Base-by-base conservation (phyloP, 1,139 yeast genomes). In the Kurtzmaniella quercitrusa region DNA sequence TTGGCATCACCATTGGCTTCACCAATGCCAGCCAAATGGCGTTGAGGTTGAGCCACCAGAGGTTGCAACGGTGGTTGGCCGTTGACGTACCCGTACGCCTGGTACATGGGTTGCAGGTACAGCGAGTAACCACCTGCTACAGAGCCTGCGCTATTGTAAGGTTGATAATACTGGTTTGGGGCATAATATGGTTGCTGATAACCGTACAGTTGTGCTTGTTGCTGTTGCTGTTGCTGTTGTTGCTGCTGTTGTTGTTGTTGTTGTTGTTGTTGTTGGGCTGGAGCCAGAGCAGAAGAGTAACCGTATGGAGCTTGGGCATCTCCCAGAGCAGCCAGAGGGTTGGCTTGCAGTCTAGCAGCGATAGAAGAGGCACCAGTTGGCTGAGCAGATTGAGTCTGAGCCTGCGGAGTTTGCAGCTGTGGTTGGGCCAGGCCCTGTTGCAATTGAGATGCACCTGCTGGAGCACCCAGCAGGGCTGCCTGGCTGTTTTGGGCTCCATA, bases 61-160 rank as follows among this genome's bases (percentile, higher is more conserved):
- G 20, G 40, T 23, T 34, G 52, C 21, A 50, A 45, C 38, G 47
- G 53, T 8, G 47, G 53, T 21, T 50, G 53, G 16, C 45, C 51
- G 38, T 50, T 50, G 17, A 30, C 18, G 32, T 50, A 57, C n/a
- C 58, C 54, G 39, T 57, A 57, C 16, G 50, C 45, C 16, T 53
- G 55, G 45, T 60, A 60, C 41, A 56, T 46, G 17, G 61, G 62
- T 48, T 60, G 65, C 26, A 52, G 50, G 39, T 61, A 60, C n/a
- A 54, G 48, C 39, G 61, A 55, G 37, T 42, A 42, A 42, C 55
- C 55, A 45, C 50, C 53, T 33, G 50, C 46, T 33, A 46, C 50
- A 30, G 34, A 14, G 3, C 34, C 34, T 5, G 34, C 18, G 8
- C 16, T 12, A 45, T 55, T 54, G 47, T 55, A 54, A 22, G 57